Base-by-base conservation (phyloP, 768 basidiomycete species). In the Inosperma sp. region DNA sequence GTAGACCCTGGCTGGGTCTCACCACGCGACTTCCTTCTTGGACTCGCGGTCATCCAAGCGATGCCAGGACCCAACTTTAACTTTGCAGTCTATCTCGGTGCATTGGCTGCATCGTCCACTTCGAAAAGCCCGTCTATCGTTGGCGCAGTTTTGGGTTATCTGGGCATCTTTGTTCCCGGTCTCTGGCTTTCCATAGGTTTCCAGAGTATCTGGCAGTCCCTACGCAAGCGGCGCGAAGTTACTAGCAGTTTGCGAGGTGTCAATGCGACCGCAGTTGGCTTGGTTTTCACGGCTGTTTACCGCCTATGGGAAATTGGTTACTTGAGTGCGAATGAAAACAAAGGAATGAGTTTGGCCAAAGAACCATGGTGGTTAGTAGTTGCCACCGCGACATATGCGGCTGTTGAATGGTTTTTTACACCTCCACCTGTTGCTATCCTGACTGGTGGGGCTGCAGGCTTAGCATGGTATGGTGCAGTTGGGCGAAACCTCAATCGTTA, bases 51-150 rank as follows among this genome's bases (percentile, higher is more conserved):
- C 40, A 68, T 75, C 41, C 76, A 73, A 59, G 74, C 72, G 8
- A 62, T 75, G 56, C 77, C 76, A 1, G 80, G 80, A 4, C 80
- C 80, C 19, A 79, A 79, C 61, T 82, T 82, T 64, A 76, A 77
- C 65, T 80, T 75, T 51, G 71, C 73, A 0, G 73, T 75, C 17
- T 80, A 76, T 59, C 70, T 82, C 23, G 80, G 79, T 22, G 70
- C 74, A 6, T 66, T 82, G 45, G 63, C 61, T n/a, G 48, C 62
- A 1, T 60, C 59, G 14, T 48, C 60, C 4, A 44, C 51, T 3
- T 59, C 52, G n/a, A 63, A 68, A 2, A 49, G 70, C 4, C 68
- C 68, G 7, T 65, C 65, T 7, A 56, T 71, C 25, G 53, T 76
- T 9, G 77, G 77, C n/a, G 74, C 71, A 1, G 23, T 78, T 4